A percentile compares a stretch with the other conserved stretches of the same genome.
phyloP scores from a whole-genome alignment of 139 green algal species.

The Edaphochlamys debaryana region DNA sequence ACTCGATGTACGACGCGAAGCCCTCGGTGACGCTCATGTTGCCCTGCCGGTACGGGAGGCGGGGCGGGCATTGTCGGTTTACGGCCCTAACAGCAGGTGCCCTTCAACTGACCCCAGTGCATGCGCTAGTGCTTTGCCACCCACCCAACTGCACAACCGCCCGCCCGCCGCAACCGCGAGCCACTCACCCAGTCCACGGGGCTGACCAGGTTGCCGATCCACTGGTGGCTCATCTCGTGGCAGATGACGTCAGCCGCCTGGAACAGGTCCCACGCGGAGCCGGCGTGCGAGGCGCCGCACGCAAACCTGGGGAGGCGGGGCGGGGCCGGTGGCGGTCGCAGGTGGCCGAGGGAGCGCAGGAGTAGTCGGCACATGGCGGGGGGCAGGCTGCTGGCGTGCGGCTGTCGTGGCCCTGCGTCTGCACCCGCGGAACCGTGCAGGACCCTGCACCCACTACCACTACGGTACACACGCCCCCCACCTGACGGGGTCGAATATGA shows the following conservation, averaged over 20 bases:
- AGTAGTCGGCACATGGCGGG: too few relatives aligned
- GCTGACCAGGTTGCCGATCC: constrained; percentile 86
- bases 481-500: constrained; percentile 63
- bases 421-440: too few relatives aligned
- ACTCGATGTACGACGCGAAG: constrained; percentile 26
- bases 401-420: too few relatives aligned
- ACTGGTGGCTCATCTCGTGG: constrained; percentile 88
- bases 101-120: too few relatives aligned
- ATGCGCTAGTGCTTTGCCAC: neutral
- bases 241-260: constrained; percentile 76
- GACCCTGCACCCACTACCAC: too few relatives aligned
- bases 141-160: too few relatives aligned
- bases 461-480: constrained; percentile 33
- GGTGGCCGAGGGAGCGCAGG: too few relatives aligned
- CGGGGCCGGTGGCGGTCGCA: too few relatives aligned
- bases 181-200: constrained; percentile 70
- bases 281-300: neutral
- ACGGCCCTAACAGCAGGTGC: neutral
- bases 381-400: too few relatives aligned
- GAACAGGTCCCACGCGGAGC: constrained; percentile 21
- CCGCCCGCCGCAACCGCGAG: too few relatives aligned
- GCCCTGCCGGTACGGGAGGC: constrained; percentile 7
- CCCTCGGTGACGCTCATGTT: constrained; percentile 29
- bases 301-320: constrained; percentile 7
- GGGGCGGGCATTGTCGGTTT: neutral